phyloP scores from a whole-genome alignment of 106 monocot genomes.

The Platanthera zijinensis region DNA sequence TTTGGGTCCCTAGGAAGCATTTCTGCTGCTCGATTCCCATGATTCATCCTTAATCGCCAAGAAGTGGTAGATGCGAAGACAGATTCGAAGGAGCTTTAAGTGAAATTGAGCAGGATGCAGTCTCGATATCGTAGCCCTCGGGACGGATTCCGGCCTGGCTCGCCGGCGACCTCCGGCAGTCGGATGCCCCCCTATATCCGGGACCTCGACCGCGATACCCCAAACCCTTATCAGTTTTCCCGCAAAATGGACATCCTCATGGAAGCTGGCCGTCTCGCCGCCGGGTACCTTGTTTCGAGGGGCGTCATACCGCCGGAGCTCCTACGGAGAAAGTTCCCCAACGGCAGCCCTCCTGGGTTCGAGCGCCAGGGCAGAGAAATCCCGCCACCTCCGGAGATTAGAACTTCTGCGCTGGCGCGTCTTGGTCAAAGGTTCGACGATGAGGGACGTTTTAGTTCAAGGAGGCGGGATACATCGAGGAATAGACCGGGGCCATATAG shows the following conservation, averaged over 20 bases:
- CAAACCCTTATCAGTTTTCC: slow-evolving; percentile 17
- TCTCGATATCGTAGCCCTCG: slow-evolving; percentile 9
- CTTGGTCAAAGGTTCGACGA: slow-evolving; percentile 24
- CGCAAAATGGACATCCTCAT: slow-evolving; percentile 55
- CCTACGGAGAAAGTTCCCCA: slow-evolving; percentile 4
- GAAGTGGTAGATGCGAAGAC: not conserved
- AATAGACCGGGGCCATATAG: slow-evolving; percentile 26
- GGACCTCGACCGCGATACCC: not conserved
- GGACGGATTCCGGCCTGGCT: slow-evolving; percentile 8
- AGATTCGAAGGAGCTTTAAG: slow-evolving; percentile 5
- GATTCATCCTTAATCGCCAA: not conserved
- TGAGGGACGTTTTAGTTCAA: slow-evolving; percentile 8
- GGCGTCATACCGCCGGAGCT: slow-evolving; percentile 44
- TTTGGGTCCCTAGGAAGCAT: not conserved
- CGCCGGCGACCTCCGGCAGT: not conserved
- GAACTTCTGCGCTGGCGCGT: slow-evolving; percentile 37
- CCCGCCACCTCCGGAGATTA: slow-evolving; percentile 10
- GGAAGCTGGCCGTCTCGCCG: slow-evolving; percentile 76
- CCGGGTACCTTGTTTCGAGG: slow-evolving; percentile 73
- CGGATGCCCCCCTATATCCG: not conserved
- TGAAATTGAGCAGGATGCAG: slow-evolving; percentile 5
- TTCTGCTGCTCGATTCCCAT: not conserved
- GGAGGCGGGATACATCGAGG: slow-evolving; percentile 30
- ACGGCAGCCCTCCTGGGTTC: slow-evolving; percentile 22
- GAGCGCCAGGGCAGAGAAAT: slow-evolving; percentile 21